phyloP scores from a whole-genome alignment of 768 basidiomycete species.

The Amanita pallidorosea region DNA sequence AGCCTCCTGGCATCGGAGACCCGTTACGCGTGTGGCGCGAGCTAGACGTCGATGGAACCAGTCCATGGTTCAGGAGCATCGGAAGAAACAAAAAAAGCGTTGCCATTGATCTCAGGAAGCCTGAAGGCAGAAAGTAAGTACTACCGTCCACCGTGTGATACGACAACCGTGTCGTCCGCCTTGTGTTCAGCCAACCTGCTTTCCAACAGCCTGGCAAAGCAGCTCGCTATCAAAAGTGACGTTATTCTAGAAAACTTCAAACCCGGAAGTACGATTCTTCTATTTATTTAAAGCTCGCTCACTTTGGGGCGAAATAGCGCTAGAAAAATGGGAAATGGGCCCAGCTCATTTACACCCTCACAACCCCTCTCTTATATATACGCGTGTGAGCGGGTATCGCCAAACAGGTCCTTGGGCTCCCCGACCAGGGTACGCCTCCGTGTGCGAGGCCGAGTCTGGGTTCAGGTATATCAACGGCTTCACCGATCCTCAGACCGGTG shows the following conservation, averaged over 20 bases:
- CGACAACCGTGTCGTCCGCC: neutral
- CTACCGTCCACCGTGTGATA: no score
- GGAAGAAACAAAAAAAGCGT: conserved; percentile 69
- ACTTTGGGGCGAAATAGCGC: conserved; percentile 25
- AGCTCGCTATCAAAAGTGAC: conserved; percentile 51
- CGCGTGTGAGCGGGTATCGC: conserved; percentile 72
- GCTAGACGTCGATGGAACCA: conserved; percentile 57
- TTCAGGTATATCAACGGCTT: conserved; percentile 67
- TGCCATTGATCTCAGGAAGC: conserved; percentile 50
- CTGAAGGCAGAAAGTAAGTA: conserved; percentile 36
- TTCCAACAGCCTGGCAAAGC: conserved; percentile 46
- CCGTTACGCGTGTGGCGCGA: conserved; percentile 65
- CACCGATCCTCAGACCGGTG: conserved; percentile 40
- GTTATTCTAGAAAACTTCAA: conserved; percentile 68
- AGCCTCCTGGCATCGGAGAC: conserved; percentile 52
- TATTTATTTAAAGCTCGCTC: neutral
- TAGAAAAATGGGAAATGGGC: conserved; percentile 61
- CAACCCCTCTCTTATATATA: conserved; percentile 84
- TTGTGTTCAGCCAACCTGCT: neutral
- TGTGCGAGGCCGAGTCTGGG: conserved; percentile 68
- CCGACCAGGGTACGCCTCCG: conserved; percentile 62
- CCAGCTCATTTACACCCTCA: conserved; percentile 50
- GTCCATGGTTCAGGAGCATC: conserved; percentile 67
- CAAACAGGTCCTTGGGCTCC: conserved; percentile 68
- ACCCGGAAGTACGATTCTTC: conserved; percentile 45